phyloP scores from a whole-genome alignment of 202 grass and related monocot genomes.

The Elaeis oleifera region DNA sequence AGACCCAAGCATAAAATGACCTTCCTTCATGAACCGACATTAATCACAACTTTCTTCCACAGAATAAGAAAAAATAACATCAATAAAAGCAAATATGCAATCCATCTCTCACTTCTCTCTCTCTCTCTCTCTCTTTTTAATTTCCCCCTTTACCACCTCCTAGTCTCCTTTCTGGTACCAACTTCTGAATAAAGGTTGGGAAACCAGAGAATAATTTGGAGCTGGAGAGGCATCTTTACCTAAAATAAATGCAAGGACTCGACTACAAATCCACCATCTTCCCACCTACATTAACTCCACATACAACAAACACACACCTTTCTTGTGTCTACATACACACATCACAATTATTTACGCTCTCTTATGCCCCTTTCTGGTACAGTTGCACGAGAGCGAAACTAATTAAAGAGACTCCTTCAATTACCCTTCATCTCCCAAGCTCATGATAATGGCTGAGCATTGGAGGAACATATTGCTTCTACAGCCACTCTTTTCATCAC shows the following conservation, averaged over 20 bases:
- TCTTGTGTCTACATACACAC: constrained; percentile 5
- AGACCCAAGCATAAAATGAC: too few relatives aligned
- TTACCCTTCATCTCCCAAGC: constrained; percentile 11
- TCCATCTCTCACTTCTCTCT: constrained; percentile 36
- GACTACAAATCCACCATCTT: constrained; percentile 25
- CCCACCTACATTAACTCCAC: not conserved
- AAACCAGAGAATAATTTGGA: constrained; percentile 54
- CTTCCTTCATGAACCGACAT: too few relatives aligned
- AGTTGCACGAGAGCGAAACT: constrained; percentile 9
- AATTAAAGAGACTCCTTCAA: constrained; percentile 7
- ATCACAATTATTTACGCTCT: constrained; percentile 53
- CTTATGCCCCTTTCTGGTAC: not conserved
- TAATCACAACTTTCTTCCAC: constrained; percentile 45
- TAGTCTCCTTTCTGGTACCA: constrained; percentile 52
- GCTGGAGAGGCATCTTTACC: constrained; percentile 25
- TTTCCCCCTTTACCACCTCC: not conserved
- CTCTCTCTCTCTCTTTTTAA: constrained; percentile 22
- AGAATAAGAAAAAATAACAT: constrained; percentile 33
- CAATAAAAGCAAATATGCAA: constrained; percentile 40
- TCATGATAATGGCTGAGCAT: constrained; percentile 21
- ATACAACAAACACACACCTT: constrained; percentile 24
- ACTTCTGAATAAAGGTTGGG: constrained; percentile 35
- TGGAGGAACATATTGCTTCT: constrained; percentile 47
- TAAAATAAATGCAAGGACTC: constrained; percentile 26
- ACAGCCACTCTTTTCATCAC: constrained; percentile 78